A percentile compares a stretch with the other conserved stretches of the same genome.
Conservation (phyloP, 495 filamentous ascomycete species). For the Cenococcum geophilum region DNA sequence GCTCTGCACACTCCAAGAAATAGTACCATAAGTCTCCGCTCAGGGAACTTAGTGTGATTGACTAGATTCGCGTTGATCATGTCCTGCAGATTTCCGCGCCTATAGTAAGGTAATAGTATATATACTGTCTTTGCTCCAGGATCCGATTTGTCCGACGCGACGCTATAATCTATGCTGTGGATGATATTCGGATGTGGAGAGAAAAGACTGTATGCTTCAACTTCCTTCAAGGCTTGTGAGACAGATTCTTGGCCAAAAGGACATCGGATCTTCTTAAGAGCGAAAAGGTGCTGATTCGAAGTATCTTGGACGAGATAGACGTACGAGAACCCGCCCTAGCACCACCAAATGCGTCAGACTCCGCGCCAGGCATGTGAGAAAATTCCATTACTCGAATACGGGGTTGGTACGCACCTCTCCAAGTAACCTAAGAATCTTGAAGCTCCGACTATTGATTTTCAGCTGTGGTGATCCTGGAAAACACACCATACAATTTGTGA, state of each 20-base stretch:
- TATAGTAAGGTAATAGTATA: conserved; percentile 90
- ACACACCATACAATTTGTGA: conserved; percentile 90
- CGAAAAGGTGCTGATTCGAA: conserved; percentile 71
- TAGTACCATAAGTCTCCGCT: conserved; percentile 77
- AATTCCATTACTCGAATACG: conserved; percentile 8
- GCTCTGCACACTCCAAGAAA: conserved; percentile 89
- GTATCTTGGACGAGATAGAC: conserved; percentile 97
- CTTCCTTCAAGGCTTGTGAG: conserved; percentile 86
- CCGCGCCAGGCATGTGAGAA: background rate
- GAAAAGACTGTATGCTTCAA: conserved; percentile 93
- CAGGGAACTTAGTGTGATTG: conserved; percentile 91
- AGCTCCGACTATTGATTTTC: conserved; percentile 89
- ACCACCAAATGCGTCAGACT: background rate
- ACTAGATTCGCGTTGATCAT: conserved; percentile 97
- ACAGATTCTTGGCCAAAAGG: conserved; percentile 97
- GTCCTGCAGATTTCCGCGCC: conserved; percentile 91
- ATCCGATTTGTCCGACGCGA: conserved; percentile 56
- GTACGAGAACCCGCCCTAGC: conserved; percentile 89
- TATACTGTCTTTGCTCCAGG: conserved; percentile 85
- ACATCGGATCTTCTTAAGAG: conserved; percentile 96
- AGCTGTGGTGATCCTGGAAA: conserved; percentile 89
- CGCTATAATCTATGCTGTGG: conserved; percentile 77
- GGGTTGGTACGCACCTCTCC: conserved; percentile 59
- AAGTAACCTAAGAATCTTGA: conserved; percentile 88
- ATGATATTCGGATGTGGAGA: conserved; percentile 78